These are phyloP conservation scores for Microbotryum lychnidis-dioicae DNA, from an alignment of 1,284 basidiomycete species.

Conservation along the genomic window DNA sequence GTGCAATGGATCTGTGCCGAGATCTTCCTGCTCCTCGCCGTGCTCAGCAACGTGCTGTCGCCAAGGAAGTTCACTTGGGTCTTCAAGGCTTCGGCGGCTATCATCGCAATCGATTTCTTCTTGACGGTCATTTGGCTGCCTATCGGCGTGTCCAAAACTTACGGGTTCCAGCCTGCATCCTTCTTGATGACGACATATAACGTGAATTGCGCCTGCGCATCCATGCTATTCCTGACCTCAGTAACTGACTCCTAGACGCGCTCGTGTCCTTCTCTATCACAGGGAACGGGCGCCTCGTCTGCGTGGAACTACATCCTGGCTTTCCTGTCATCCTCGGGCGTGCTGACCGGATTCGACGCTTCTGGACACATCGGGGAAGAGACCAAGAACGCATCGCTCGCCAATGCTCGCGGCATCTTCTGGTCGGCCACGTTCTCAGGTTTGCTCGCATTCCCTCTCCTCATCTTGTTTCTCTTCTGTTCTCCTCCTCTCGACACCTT, in stretches of 20 bases:
- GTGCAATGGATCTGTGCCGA: constrained; percentile 74
- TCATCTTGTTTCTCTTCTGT: constrained; percentile 74
- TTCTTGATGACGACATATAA: constrained; percentile 80
- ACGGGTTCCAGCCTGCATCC: constrained; percentile 66
- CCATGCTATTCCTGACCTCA: constrained; percentile 48
- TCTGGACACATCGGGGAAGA: constrained; percentile 83
- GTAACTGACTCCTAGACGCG: constrained; percentile 61
- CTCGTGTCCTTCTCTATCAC: constrained; percentile 33
- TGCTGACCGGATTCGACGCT: constrained; percentile 76
- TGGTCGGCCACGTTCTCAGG: constrained; percentile 65
- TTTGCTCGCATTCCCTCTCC: constrained; percentile 53
- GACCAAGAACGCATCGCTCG: constrained; percentile 72
- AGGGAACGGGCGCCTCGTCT: constrained; percentile 59
- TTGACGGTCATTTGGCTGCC: constrained; percentile 80
- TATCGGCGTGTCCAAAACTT: constrained; percentile 70
- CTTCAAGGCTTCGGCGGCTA: constrained; percentile 60
- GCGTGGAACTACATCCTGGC: constrained; percentile 50
- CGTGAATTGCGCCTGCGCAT: constrained; percentile 2
- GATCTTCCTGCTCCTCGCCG: constrained; percentile 55
- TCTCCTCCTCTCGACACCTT: constrained; percentile 64
- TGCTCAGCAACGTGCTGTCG: constrained; percentile 72
- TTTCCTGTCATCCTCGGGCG: constrained; percentile 72
- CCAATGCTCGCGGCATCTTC: constrained; percentile 69
- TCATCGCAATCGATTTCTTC: constrained; percentile 74
- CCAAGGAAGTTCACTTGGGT: constrained; percentile 56